A percentile compares a stretch with the other conserved stretches of the same genome.
These are phyloP conservation scores for Theileria annulata DNA, from an alignment of 169 alveolate genomes.

Conservation along the genomic window DNA sequence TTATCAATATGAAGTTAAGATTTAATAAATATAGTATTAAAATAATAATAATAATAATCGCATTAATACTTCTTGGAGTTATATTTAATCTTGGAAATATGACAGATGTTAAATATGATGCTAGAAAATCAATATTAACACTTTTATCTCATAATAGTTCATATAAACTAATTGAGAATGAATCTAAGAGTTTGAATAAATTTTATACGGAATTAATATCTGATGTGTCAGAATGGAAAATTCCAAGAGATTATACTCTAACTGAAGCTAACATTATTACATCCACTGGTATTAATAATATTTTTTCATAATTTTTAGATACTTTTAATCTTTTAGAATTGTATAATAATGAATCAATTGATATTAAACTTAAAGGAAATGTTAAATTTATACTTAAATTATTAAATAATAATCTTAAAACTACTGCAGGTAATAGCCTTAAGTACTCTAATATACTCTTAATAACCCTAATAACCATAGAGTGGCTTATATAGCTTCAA, in stretches of 20 bases:
- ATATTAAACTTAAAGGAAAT: slow-evolving; percentile 4
- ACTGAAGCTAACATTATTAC: slow-evolving; percentile 7
- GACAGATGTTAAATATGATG: slow-evolving; percentile 17
- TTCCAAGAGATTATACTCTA: slow-evolving; percentile 37
- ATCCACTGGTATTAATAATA: slow-evolving; percentile 14
- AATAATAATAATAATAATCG: background rate
- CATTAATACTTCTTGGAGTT: background rate
- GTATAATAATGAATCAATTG: background rate
- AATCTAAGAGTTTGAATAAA: background rate
- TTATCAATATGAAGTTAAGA: background rate
- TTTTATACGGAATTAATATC: slow-evolving; percentile 27
- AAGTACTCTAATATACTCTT: background rate
- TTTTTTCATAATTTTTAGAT: slow-evolving; percentile 5
- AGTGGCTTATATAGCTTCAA: slow-evolving; percentile 11
- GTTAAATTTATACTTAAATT: slow-evolving; percentile 12
- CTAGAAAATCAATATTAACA: slow-evolving; percentile 19
- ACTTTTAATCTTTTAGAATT: slow-evolving; percentile 6
- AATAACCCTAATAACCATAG: background rate
- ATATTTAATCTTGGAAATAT: background rate
- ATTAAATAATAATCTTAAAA: background rate
- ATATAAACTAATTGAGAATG: slow-evolving; percentile 15
- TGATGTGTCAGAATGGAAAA: slow-evolving; percentile 5
- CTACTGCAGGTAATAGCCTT: slow-evolving; percentile 8
- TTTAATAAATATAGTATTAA: background rate
- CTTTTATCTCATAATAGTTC: slow-evolving; percentile 1